Base-by-base conservation (phyloP, 2,329 filamentous ascomycete genomes). In the Xylariaceae sp. region DNA sequence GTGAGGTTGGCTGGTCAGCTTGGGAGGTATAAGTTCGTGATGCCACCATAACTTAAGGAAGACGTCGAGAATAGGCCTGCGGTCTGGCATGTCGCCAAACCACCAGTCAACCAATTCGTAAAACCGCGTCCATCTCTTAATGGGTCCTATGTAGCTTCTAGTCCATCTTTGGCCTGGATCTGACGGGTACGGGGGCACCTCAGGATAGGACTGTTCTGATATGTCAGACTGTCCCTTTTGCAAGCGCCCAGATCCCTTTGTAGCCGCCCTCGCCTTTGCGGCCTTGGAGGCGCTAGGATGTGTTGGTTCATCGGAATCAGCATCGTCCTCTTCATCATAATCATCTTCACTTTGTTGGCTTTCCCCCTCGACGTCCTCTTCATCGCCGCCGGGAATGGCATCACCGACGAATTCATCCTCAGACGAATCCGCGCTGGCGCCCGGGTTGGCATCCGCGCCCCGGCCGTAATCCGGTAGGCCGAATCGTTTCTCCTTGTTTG, bases 101-200 rank as follows among this genome's bases (percentile, higher is more conserved):
- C 65, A 69, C 49, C 60, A 68, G 16, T 63, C 57, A 18, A 65
- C 55, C 32, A 70, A 57, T 43, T 65, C 56, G 13, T 55, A 51
- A 15, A 68, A 61, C 8, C 66, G 64, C 2, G 65, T 66, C 66
- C 66, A 68, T 56, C 67, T 59, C 52, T 63, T 66, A 15, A 70
- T 59, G n/a, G 67, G 67, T 8, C 67, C 67, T 47, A 63, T 50
- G 44, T 70, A 70, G 3, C 64, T 63, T 39, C 67, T 64, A 15
- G 67, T 70, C 67, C 67, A 70, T 58, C 66, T 66, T 43, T 67
- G 62, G 5, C 64, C 56, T 10, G 65, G 62, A 49, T 70, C 67
- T 37, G 63, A 63, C 8, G 67, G 67, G 36, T 70, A 70, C 4
- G 61, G 59, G 32, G 63, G 63, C 29, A 69, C 67, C 49, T 67